phyloP scores from a whole-genome alignment of 2,329 filamentous ascomycete genomes.

The Neopestalotiopsis clavispora region DNA sequence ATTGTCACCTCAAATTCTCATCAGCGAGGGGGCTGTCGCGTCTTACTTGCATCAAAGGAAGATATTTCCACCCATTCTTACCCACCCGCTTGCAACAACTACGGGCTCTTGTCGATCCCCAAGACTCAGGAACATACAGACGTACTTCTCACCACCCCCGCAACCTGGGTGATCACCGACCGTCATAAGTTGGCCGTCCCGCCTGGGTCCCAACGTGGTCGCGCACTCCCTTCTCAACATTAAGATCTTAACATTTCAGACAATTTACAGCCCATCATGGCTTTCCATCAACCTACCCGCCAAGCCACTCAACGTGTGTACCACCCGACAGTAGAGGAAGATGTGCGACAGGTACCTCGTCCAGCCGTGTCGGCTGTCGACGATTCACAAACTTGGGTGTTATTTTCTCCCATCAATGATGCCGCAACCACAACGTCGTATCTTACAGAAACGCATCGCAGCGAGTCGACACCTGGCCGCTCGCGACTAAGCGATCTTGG shows the following conservation, averaged over 20 bases:
- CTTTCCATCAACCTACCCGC: slow-evolving; percentile 65
- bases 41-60: slow-evolving; percentile 5
- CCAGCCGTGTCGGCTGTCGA: slow-evolving; percentile 51
- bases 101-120: background rate
- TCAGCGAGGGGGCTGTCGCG: background rate
- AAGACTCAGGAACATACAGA: background rate
- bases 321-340: slow-evolving; percentile 43
- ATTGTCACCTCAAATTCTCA: background rate
- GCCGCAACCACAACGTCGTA: slow-evolving; percentile 66
- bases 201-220: slow-evolving; percentile 6
- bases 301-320: slow-evolving; percentile 55
- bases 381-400: slow-evolving; percentile 91
- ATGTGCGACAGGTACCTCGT: slow-evolving; percentile 40
- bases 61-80: background rate
- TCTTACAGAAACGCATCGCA: slow-evolving; percentile 69
- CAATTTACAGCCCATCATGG: slow-evolving; percentile 44
- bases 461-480: slow-evolving; percentile 68
- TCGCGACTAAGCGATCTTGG: slow-evolving; percentile 82
- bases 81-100: background rate
- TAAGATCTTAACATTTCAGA: background rate
- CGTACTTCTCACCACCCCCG: background rate
- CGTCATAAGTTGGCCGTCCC: slow-evolving; percentile 12
- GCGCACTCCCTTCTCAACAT: background rate
- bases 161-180: background rate
- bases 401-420: slow-evolving; percentile 80